These are phyloP conservation scores for Epichloe hybrida DNA, from an alignment of 2,329 filamentous ascomycete genomes.

Conservation along the genomic window DNA sequence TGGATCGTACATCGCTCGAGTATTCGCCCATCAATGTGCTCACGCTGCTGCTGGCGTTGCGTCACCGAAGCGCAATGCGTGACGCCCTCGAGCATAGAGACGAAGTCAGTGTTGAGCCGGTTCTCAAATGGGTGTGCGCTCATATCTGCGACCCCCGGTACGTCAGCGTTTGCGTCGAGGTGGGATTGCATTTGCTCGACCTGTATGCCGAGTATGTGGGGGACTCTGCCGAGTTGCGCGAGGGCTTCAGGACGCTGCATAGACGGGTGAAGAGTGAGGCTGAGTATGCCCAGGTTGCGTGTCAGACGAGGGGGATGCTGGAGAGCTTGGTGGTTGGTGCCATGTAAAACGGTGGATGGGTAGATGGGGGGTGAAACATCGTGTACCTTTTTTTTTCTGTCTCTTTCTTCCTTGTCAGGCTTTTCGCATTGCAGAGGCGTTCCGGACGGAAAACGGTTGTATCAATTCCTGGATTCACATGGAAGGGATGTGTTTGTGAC, in stretches of 20 bases:
- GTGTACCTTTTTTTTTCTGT: not conserved
- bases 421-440: slow-evolving; percentile 7
- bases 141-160: slow-evolving; percentile 75
- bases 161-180: slow-evolving; percentile 68
- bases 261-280: slow-evolving; percentile 61
- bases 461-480: not conserved
- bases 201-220: slow-evolving; percentile 73
- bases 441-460: not conserved
- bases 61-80: slow-evolving; percentile 74
- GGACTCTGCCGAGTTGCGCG: slow-evolving; percentile 58
- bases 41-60: slow-evolving; percentile 69
- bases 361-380: not conserved
- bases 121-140: slow-evolving; percentile 70
- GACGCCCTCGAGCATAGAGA: slow-evolving; percentile 70
- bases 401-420: not conserved
- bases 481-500: not conserved
- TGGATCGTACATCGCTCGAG: slow-evolving; percentile 39
- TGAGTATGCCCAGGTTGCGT: slow-evolving; percentile 71
- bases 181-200: slow-evolving; percentile 70
- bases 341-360: not conserved
- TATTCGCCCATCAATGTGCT: slow-evolving; percentile 51
- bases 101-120: slow-evolving; percentile 65
- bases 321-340: slow-evolving; percentile 42
- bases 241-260: slow-evolving; percentile 55
- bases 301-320: slow-evolving; percentile 76